Base-by-base conservation (phyloP, 345 rosid genomes). In the Brassica carinata region DNA sequence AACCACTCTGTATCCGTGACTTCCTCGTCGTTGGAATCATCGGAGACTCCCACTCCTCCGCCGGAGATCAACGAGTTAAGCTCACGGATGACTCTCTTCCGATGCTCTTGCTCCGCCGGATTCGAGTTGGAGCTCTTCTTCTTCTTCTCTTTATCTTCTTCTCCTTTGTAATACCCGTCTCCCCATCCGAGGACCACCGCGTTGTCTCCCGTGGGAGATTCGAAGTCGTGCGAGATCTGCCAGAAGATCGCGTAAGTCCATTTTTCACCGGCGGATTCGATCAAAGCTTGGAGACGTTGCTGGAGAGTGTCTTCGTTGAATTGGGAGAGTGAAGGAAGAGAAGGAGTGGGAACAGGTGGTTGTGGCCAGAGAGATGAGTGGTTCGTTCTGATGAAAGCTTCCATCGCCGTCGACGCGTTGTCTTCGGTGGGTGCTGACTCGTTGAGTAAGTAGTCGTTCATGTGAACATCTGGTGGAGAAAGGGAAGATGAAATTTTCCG, bases 171-270 rank as follows among this genome's bases (percentile, higher is more conserved):
- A 74, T 92, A 96, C 0, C 98, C 99, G 79, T 96, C 98, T 33
- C 99, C 99, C 99, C 98, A 96, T 0, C 94, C 97, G 2, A 96
- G 85, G 4, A 90, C 62, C 3, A 89, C 66, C 0, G 88, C 19
- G 78, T 86, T 87, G 58, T 89, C 86, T 84, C 88, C 87, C 69
- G 85, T 64, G 48, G 81, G 3, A 77, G 83, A 43, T 34, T 74
- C 43, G 86, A 84, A 92, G 29, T 93, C 97, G 55, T 83, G 88
- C 0, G 97, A 92, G 33, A 91, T 88, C 86, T 96, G 99, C 99
- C 99, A 96, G 86, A 92, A 96, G 58, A 96, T 93, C 5, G 99
- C 99, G 86, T 96, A 93, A 58, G 97, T 90, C 99, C 99, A 96
- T 86, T 82, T 63, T 77, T 90, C 93, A 4, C 86, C 85, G 1